Base-by-base conservation (phyloP, 2,329 filamentous ascomycete genomes). In the Talaromyces amestolkiae region DNA sequence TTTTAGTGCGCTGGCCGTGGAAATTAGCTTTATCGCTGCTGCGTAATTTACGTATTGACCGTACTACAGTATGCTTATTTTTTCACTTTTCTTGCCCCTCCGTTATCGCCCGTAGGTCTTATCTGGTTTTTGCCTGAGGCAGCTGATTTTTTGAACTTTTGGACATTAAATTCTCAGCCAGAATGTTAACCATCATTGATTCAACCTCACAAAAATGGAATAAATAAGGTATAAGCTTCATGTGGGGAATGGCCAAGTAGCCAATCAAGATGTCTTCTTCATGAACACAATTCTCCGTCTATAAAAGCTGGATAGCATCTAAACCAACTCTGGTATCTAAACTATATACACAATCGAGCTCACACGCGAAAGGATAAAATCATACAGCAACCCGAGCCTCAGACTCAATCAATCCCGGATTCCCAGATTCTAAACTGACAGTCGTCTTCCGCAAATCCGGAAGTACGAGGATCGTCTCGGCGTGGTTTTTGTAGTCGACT, bases 401-500 rank as follows among this genome's bases (percentile, higher is more conserved):
- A 33, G 65, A 67, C 27, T 62, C 65, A 22, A 67, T 65, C 53
- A 67, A 45, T n/a, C 65, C 61, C 19, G 65, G 65, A 53, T 33
- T 67, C 33, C 65, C 65, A 24, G 65, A 65, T 49, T 64, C 65
- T 24, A 67, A 19, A 49, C 51, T 91, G 27, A 94, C 83, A 0
- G 91, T 96, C 37, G 92, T 91, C 69, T 86, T 87, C 68, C 80
- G 83, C 63, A 91, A 81, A 79, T 93, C 88, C 15, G 87, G 85
- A 24, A 93, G 84, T 2, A 97, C 91, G 59, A 89, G 79, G 1
- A 97, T 84, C 45, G 87, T 89, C 80, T 95, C 90, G 0, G 90
- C 91, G 65, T 91, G 82, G 72, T 92, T 95, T 70, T 87, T 83
- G 71, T 90, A 91, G 73, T 97, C 91, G 13, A 91, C 90, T 79